A percentile compares a stretch with the other conserved stretches of the same genome.
phyloP scores from a whole-genome alignment of 345 rosid species.

The Dipteronia dyeriana region DNA sequence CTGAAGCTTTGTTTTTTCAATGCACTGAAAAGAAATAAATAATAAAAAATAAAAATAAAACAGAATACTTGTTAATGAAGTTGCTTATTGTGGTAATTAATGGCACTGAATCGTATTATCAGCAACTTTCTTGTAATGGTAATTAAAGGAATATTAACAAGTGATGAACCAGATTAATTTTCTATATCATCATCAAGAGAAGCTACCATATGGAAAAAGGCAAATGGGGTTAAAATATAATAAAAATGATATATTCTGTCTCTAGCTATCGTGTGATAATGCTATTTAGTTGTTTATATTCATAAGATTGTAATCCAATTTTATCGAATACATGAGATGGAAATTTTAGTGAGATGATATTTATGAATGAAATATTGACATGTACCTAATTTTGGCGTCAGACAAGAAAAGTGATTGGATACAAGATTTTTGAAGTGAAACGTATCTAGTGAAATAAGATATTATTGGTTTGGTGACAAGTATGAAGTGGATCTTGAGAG shows the following conservation, averaged over 20 bases:
- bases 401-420: not conserved
- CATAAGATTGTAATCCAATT: not conserved
- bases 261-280: not conserved
- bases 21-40: not conserved
- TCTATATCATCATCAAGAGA: not conserved
- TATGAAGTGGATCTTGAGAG: not conserved
- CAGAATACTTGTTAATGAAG: slow-evolving; percentile 1
- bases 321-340: no score
- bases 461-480: not conserved
- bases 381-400: not conserved
- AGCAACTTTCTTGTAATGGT: slow-evolving; percentile 22
- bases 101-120: slow-evolving; percentile 9
- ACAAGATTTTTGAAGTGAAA: not conserved
- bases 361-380: not conserved
- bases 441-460: not conserved
- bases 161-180: no score
- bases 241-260: not conserved
- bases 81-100: slow-evolving; percentile 8
- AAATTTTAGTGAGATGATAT: no score
- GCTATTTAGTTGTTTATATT: not conserved
- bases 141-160: slow-evolving; percentile 20
- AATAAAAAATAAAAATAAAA: not conserved
- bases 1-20: not conserved
- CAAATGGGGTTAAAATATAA: not conserved
- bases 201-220: not conserved